Evolutionary conservation across 306 rosid species (phyloP), one percentile per base, ranked within the genome.

Genomic region (Lathyrus tuberosus): DNA sequence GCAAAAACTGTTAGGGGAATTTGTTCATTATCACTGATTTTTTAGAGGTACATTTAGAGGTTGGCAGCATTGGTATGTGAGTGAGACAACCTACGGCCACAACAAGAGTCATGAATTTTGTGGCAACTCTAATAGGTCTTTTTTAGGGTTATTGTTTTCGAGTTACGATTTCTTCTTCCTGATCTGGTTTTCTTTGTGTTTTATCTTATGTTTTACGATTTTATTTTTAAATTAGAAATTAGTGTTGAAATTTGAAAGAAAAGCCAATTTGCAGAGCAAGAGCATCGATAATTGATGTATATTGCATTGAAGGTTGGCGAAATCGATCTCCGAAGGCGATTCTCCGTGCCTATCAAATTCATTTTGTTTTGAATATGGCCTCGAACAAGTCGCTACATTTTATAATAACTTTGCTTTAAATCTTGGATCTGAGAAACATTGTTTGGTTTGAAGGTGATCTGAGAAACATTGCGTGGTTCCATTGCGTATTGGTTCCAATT

Each of bases 191-290:
- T n/a, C n/a, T n/a, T n/a, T n/a, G n/a, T n/a, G n/a, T n/a, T n/a
- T n/a, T n/a, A n/a, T n/a, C n/a, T n/a, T n/a, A n/a, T 20, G 22
- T 20, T 20, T 20, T 20, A 20, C 1, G 0, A 0, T 44, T 42
- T 10, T 24, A 12, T 5, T 5, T 5, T 20, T 5, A 28, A 6
- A 10, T 57, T 47, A 0, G 20, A 8, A 18, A 52, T 0, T 10
- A 10, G 0, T 22, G 0, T 4, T 54, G 8, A 54, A 54, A 20
- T 5, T 3, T 1, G 12, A 5, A 5, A 5, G 6, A 5, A 37
- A 87, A 89, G 96, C 96, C 98, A 87, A 87, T 92, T 89, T 40
- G 98, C 98, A 89, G 98, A 92, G 98, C 98, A 92, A 92, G 74
- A 44, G 86, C 92, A 89, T 82, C 86, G 8, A 26, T 14, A 14